Percentiles rank a stretch among this genome's conserved stretches.
These are phyloP conservation scores for Annulohypoxylon nitens DNA, from an alignment of 495 filamentous ascomycete species.

Conservation along the genomic window DNA sequence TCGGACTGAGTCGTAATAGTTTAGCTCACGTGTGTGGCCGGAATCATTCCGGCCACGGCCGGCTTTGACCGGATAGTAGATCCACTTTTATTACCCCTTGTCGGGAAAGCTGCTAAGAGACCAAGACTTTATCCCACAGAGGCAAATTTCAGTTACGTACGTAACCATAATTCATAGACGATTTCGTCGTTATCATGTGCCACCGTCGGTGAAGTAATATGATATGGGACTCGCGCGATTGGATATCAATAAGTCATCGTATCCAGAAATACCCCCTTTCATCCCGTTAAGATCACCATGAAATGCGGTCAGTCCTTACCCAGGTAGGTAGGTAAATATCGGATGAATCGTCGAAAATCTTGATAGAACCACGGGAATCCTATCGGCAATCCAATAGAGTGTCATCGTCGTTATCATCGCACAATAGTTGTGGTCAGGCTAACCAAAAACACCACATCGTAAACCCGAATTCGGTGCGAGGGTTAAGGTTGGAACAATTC, in stretches of 20 bases:
- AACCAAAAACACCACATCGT: neutral
- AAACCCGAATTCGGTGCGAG: conserved; percentile 14
- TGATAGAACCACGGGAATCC: neutral
- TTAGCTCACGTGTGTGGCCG: conserved; percentile 50
- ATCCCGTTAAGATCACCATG: neutral
- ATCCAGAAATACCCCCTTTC: neutral
- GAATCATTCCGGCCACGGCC: conserved; percentile 55
- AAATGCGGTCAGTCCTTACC: neutral
- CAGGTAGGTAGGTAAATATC: neutral
- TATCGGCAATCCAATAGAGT: neutral
- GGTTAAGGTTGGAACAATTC: conserved; percentile 30
- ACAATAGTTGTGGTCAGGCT: neutral
- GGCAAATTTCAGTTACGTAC: conserved; percentile 31
- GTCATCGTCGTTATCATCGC: conserved; percentile 1
- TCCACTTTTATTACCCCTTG: conserved; percentile 31
- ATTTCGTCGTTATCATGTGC: conserved; percentile 6
- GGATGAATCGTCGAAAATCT: neutral
- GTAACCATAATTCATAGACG: conserved; percentile 10
- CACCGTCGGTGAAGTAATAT: neutral
- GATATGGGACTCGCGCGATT: neutral
- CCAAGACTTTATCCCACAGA: conserved; percentile 17
- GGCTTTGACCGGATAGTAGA: conserved; percentile 38
- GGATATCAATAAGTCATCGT: neutral
- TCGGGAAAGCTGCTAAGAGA: conserved; percentile 6
- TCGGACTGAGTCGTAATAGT: neutral